Base-by-base conservation (phyloP, 768 basidiomycete species). In the Lactifluus rugatus region DNA sequence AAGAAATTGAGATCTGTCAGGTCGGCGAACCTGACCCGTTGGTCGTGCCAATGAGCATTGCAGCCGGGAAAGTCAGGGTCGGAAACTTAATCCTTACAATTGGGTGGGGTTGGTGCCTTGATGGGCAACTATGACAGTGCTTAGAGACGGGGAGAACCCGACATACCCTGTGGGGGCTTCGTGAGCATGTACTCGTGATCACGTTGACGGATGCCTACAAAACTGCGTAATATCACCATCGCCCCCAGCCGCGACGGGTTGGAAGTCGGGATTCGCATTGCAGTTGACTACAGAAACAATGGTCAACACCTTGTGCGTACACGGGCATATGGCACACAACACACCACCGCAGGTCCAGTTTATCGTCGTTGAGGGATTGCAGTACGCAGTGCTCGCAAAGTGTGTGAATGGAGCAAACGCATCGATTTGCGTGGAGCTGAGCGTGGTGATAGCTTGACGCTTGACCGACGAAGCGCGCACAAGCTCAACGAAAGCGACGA, bases 201-300 rank as follows among this genome's bases (percentile, higher is more conserved):
- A 0, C 2, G 7, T 28, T 34, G 7, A 3, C 6, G 8, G 14
- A 23, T 13, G 47, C 68, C 21, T 34, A 78, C 76, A 81, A 62
- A 72, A 80, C 57, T 79, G 80, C 2, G 70, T 65, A 0, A 48
- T 50, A 46, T 62, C 58, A 6, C 77, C 80, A 49, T 80, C 67
- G 5, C 80, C 80, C 10, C 80, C 80, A 10, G 75, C 70, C 2
- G 76, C 78, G 25, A 75, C 66, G 0, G 80, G 78, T 28, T 71
- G 51, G 58, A 83, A 82, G n/a, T 61, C 56, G 5, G 77, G 67
- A 64, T 77, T 81, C 3, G 76, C 78, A 1, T 73, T 46, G 63
- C 80, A 82, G 64, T 78, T 73, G 17, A 67, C 76, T 78, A 36
- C 11, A 16, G 13, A 37, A 53, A 5, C 2, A 7, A 17, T 14